Conservation (phyloP, 1,284 basidiomycete species). For the Chalciporus sp. region DNA sequence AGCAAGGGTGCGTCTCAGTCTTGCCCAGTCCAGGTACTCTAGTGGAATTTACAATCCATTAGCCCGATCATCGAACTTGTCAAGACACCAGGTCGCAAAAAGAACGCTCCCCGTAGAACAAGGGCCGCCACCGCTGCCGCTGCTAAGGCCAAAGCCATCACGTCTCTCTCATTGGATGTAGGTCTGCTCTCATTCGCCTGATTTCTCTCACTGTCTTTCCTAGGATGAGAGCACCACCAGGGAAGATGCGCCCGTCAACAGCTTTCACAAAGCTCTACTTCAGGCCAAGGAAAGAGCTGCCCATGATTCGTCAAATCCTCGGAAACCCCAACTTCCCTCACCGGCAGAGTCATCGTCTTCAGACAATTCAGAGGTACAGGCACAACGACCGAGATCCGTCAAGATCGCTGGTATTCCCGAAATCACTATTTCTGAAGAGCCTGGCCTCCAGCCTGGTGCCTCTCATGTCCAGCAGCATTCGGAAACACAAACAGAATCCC, state of each 20-base stretch:
- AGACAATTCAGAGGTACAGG: background rate
- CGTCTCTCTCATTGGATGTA: conserved; percentile 52
- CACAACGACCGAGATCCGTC: background rate
- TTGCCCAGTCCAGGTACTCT: background rate
- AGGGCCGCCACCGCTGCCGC: conserved; percentile 43
- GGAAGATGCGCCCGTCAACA: conserved; percentile 50
- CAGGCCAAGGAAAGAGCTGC: conserved; percentile 37
- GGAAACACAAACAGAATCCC: conserved; percentile 10
- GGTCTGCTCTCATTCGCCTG: conserved; percentile 6
- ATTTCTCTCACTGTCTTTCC: conserved; percentile 6
- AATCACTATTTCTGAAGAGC: conserved; percentile 9
- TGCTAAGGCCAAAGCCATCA: conserved; percentile 47
- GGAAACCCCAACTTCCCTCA: background rate
- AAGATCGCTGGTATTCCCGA: conserved; percentile 10
- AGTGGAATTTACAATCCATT: conserved; percentile 2
- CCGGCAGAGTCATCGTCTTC: background rate
- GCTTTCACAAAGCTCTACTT: conserved; percentile 53
- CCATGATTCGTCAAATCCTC: conserved; percentile 2
- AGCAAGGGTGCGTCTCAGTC: conserved; percentile 52
- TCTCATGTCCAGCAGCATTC: conserved; percentile 4
- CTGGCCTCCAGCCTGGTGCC: background rate
- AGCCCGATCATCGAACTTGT: conserved; percentile 79
- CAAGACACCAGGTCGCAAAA: conserved; percentile 78
- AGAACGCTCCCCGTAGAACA: conserved; percentile 51
- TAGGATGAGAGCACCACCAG: conserved; percentile 38